A percentile compares a stretch with the other conserved stretches of the same genome.
phyloP scores from a whole-genome alignment of 2,329 filamentous ascomycete species.

The Fusarium irregulare region DNA sequence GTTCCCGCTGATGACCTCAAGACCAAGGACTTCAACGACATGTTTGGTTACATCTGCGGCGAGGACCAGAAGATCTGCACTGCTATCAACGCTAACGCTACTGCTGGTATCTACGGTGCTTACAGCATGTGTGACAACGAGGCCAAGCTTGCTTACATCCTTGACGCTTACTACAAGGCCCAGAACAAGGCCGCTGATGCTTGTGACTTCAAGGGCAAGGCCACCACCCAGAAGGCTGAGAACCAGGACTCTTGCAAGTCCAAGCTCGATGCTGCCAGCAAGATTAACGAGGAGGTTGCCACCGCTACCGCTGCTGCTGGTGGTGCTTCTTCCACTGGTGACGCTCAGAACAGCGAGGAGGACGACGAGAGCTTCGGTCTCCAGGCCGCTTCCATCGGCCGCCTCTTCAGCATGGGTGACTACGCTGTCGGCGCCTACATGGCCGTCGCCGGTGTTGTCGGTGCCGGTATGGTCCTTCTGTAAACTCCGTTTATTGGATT shows the following conservation, averaged over 20 bases:
- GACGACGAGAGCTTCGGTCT: slow-evolving; percentile 53
- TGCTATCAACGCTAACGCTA: slow-evolving; percentile 75
- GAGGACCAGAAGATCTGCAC: slow-evolving; percentile 66
- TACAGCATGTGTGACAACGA: slow-evolving; percentile 80
- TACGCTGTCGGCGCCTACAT: slow-evolving; percentile 63
- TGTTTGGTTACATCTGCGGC: slow-evolving; percentile 82
- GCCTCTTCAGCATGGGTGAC: slow-evolving; percentile 59
- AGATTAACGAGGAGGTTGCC: slow-evolving; percentile 60
- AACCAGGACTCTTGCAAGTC: slow-evolving; percentile 65
- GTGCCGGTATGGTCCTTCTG: slow-evolving; percentile 65
- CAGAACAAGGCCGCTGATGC: slow-evolving; percentile 66
- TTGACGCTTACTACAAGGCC: slow-evolving; percentile 77
- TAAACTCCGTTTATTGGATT: slow-evolving; percentile 51
- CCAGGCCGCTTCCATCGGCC: slow-evolving; percentile 51
- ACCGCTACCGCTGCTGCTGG: slow-evolving; percentile 57
- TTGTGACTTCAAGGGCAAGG: slow-evolving; percentile 78
- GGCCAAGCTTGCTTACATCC: slow-evolving; percentile 78
- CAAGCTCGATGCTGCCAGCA: slow-evolving; percentile 72
- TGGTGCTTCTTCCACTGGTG: slow-evolving; percentile 46
- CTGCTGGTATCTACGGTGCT: slow-evolving; percentile 76
- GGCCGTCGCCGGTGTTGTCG: slow-evolving; percentile 62
- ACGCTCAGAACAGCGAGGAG: slow-evolving; percentile 16
- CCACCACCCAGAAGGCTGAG: slow-evolving; percentile 62
- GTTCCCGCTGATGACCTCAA: slow-evolving; percentile 69
- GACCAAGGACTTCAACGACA: slow-evolving; percentile 68